phyloP scores from a whole-genome alignment of 768 basidiomycete genomes.

The Lactarius akahatsu region DNA sequence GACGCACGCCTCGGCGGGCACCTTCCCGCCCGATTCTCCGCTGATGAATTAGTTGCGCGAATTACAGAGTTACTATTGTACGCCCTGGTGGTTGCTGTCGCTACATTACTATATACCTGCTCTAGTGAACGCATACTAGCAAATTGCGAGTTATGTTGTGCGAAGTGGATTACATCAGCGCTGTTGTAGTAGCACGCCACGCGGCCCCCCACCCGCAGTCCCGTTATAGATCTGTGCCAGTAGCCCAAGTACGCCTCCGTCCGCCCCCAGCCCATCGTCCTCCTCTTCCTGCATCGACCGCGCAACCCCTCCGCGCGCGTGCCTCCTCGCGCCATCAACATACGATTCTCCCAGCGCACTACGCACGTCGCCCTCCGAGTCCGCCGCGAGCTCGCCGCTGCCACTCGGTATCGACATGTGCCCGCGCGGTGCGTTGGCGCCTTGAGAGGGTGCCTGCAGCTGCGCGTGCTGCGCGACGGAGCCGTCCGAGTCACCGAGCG shows the following conservation, averaged over 20 bases:
- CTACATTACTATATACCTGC: constrained; percentile 4
- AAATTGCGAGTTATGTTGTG: not conserved
- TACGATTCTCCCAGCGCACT: constrained; percentile 72
- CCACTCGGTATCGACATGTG: constrained; percentile 21
- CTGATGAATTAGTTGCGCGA: not conserved
- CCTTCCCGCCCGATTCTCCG: constrained; percentile 25
- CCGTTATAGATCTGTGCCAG: constrained; percentile 83
- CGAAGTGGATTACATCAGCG: not conserved
- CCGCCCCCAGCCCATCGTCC: constrained; percentile 61
- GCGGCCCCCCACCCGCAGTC: constrained; percentile 35
- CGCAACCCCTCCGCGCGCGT: constrained; percentile 35
- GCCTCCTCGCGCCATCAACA: constrained; percentile 59
- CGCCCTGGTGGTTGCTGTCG: not conserved
- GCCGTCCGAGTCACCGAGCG: constrained; percentile 75
- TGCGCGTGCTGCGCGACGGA: constrained; percentile 39
- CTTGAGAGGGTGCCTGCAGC: not conserved
- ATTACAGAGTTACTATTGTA: constrained; percentile 1
- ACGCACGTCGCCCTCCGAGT: constrained; percentile 55
- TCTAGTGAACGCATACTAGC: not conserved
- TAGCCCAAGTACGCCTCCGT: constrained; percentile 82
- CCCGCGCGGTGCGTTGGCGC: not conserved
- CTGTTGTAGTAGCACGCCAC: constrained; percentile 18
- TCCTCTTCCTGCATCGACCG: constrained; percentile 36
- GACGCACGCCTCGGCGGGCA: not conserved
- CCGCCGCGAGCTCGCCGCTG: constrained; percentile 31